These are phyloP conservation scores for Lyophyllum semitale DNA, from an alignment of 768 basidiomycete genomes.

Conservation along the genomic window DNA sequence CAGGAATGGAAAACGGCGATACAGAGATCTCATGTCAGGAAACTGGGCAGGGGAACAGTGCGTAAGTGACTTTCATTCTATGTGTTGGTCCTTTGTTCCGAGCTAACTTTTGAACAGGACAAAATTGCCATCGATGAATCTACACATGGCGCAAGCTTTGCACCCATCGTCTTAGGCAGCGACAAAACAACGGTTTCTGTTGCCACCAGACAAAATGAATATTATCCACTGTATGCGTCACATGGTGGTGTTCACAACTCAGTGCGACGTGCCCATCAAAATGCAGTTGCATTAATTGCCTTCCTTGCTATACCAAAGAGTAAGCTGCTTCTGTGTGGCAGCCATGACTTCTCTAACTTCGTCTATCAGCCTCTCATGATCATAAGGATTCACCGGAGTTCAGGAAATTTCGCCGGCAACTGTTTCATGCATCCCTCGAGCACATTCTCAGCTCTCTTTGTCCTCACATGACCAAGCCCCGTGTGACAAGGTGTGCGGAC, in stretches of 20 bases:
- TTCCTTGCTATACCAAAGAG: constrained; percentile 17
- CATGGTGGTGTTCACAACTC: constrained; percentile 16
- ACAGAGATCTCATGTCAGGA: constrained; percentile 12
- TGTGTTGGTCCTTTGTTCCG: neutral
- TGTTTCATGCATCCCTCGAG: constrained; percentile 28
- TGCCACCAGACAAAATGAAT: constrained; percentile 9
- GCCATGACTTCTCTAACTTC: neutral
- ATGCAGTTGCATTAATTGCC: neutral
- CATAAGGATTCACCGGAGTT: constrained; percentile 18
- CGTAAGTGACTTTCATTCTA: neutral
- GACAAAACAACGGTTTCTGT: constrained; percentile 22
- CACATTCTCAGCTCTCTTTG: constrained; percentile 23
- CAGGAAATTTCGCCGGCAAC: no score
- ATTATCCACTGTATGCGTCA: constrained; percentile 21
- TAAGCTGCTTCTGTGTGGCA: neutral
- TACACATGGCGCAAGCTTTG: constrained; percentile 17
- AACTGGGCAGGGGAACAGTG: neutral
- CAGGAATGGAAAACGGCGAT: constrained; percentile 1
- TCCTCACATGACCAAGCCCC: constrained; percentile 5
- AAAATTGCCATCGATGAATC: constrained; percentile 9
- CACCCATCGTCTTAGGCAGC: constrained; percentile 19
- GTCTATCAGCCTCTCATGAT: constrained; percentile 9
- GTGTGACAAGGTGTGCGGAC: constrained; percentile 27
- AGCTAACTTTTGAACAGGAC: neutral
- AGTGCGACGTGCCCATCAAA: constrained; percentile 8